Evolutionary conservation across 208 protist genomes (phyloP).

Genomic region (Herpetomonas samuelpessoai): DNA sequence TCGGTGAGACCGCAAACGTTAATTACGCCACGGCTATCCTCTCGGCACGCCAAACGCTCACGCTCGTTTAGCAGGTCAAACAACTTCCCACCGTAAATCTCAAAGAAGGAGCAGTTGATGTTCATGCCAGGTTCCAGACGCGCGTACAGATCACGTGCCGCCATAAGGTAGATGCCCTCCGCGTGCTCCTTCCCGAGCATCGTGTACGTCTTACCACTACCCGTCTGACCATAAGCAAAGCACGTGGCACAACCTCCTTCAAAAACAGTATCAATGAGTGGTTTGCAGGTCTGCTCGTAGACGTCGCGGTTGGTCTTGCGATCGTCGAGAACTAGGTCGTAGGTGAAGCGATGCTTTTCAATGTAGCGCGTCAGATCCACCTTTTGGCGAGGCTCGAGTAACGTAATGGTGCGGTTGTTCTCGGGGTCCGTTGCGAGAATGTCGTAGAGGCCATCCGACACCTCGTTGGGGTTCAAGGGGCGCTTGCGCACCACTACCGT

Average conservation of each 20-base stretch:
- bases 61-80: conserved; percentile 85
- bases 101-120: conserved; percentile 80
- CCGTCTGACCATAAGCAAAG: conserved; percentile 93
- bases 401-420: conserved; percentile 69
- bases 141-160: conserved; percentile 71
- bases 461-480: conserved; percentile 80
- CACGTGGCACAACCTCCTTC: conserved; percentile 89
- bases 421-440: conserved; percentile 87
- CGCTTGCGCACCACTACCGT: conserved; percentile 90
- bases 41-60: conserved; percentile 77
- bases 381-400: conserved; percentile 90
- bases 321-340: conserved; percentile 95
- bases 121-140: conserved; percentile 57
- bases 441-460: conserved; percentile 78
- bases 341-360: conserved; percentile 95
- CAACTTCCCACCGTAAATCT: conserved; percentile 86
- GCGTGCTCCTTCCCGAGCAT: conserved; percentile 90
- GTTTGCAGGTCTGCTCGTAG: conserved; percentile 87
- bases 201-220: conserved; percentile 93
- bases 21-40: conserved; percentile 92
- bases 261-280: conserved; percentile 91
- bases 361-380: conserved; percentile 97
- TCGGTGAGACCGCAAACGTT: conserved; percentile 78
- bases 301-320: conserved; percentile 88
- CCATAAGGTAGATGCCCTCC: conserved; percentile 77